These are phyloP conservation scores for Monosporascus cannonballus DNA, from an alignment of 2,329 filamentous ascomycete genomes.

Conservation along the genomic window DNA sequence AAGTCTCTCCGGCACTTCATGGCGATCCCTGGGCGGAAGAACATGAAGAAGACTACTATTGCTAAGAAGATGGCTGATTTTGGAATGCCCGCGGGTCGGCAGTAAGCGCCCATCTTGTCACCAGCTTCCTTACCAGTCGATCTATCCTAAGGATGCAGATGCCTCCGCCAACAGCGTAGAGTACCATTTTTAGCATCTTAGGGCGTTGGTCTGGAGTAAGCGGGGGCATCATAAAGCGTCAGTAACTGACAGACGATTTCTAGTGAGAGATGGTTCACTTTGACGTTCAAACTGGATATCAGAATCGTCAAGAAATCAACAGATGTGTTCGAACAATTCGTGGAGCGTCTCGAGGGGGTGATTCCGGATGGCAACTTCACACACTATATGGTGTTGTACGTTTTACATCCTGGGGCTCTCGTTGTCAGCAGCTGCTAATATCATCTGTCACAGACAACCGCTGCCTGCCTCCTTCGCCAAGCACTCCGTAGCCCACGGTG, in stretches of 20 bases:
- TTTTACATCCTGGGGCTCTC: no score
- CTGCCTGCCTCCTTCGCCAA: slow-evolving; percentile 8
- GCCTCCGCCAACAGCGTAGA: no score
- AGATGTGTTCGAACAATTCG: slow-evolving; percentile 6
- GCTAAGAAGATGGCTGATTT: background rate
- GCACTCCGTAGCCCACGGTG: slow-evolving; percentile 1
- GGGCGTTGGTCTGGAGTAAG: no score
- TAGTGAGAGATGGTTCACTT: slow-evolving; percentile 4
- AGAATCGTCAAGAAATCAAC: slow-evolving; percentile 7
- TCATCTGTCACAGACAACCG: background rate
- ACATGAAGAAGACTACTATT: background rate
- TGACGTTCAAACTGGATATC: slow-evolving; percentile 11
- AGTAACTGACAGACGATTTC: background rate
- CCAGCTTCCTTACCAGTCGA: no score
- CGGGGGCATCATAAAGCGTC: no score
- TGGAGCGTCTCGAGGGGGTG: slow-evolving; percentile 1
- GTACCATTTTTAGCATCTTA: no score
- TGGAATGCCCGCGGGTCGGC: background rate
- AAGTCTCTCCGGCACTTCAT: background rate
- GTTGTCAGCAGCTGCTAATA: background rate
- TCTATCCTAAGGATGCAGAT: no score
- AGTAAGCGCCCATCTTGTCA: background rate
- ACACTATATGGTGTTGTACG: background rate
- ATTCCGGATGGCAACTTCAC: slow-evolving; percentile 6
- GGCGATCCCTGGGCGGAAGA: background rate